Base-by-base conservation (phyloP, 169 alveolate species). In the Babesia divergens region DNA sequence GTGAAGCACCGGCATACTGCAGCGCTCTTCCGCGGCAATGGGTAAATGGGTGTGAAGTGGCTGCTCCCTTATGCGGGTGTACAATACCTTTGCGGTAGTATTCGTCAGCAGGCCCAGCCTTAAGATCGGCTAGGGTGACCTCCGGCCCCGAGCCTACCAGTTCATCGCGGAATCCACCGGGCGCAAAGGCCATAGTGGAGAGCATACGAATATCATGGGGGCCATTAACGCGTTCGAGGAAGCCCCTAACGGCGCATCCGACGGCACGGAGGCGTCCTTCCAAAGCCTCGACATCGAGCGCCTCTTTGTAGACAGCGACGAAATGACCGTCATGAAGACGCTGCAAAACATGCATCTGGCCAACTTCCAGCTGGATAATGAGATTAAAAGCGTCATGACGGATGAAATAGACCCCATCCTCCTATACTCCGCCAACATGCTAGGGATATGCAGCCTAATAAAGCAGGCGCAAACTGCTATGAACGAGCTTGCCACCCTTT, bases 271-370 rank as follows among this genome's bases (percentile, higher is more conserved):
- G 65, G 40, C 18, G 20, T 43, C 20, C 31, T 31, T 59, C 28
- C 69, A 58, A 22, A 32, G 31, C 31, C 32, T 76, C 37, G 74
- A 76, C 59, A 18, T 76, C 68, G 85, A 76, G 20, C 66, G 69
- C 22, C 69, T 76, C 58, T 76, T 76, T 65, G 44, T 56, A 28
- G 85, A 76, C 16, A 60, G 51, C 18, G 81, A 76, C 64, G 85
- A 76, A 52, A 49, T 76, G 38, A 49, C 64, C 43, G 75, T 76
- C 47, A 28, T 76, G 54, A 76, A 76, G 43, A 76, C 81, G 50
- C 81, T 76, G 46, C 85, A 76, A 40, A 58, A 40, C 58, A 76
- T 76, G 85, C 75, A 76, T 46, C 62, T 76, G 38, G 65, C 81
- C 52, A 53, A 58, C 37, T 60, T 53, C 55, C 56, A 76, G 49